These are phyloP conservation scores for Cinnamomum micranthum DNA, from an alignment of 164 flowering plant genomes.

Conservation along the genomic window DNA sequence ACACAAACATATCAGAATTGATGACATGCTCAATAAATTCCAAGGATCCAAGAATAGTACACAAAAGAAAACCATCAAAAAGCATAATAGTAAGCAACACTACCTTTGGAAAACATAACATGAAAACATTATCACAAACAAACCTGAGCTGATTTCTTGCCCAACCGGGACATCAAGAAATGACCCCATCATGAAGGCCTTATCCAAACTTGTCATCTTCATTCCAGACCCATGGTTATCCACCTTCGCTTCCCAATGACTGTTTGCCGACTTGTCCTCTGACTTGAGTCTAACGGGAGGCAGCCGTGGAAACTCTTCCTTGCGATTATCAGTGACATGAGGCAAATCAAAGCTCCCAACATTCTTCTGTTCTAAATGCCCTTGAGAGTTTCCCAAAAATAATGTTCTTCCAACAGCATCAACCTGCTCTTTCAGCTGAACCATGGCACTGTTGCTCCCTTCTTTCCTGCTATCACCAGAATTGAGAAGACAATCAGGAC, in stretches of 20 bases:
- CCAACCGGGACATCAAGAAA: conserved; percentile 92
- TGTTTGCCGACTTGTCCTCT: conserved; percentile 55
- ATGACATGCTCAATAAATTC: not conserved
- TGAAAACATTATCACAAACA: conserved; percentile 3
- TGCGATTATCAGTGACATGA: conserved; percentile 40
- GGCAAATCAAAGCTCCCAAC: conserved; percentile 40
- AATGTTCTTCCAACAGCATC: conserved; percentile 75
- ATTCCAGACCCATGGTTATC: conserved; percentile 57
- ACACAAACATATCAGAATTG: not conserved
- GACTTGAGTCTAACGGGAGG: conserved; percentile 95
- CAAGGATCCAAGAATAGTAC: not conserved
- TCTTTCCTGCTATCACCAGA: conserved; percentile 38
- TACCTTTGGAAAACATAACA: not conserved
- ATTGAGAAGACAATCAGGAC: conserved; percentile 25
- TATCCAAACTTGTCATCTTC: conserved; percentile 47
- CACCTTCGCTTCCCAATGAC: conserved; percentile 76
- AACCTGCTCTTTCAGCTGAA: conserved; percentile 59
- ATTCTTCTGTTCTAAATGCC: conserved; percentile 41
- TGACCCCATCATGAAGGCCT: conserved; percentile 64
- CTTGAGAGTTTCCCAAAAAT: conserved; percentile 52
- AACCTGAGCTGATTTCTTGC: conserved; percentile 84
- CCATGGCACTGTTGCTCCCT: conserved; percentile 39
- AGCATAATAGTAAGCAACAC: not conserved
- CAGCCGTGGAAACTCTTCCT: conserved; percentile 78
- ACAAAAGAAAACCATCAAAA: not conserved